Evolutionary conservation across 352 stramenopile species (phyloP).

Genomic region (Discostella stelligera): DNA sequence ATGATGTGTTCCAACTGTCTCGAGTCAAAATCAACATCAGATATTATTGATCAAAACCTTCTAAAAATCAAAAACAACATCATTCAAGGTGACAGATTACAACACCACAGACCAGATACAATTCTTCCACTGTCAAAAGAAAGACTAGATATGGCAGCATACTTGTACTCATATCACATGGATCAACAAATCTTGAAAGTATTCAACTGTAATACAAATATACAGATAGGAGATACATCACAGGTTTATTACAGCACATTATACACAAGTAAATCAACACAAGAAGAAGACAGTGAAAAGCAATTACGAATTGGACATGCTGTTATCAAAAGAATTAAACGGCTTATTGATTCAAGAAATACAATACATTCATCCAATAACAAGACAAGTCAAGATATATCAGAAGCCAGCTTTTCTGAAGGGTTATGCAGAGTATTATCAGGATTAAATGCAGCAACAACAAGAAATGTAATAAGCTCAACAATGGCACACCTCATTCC

Average conservation of each 20-base stretch:
- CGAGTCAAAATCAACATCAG: too few relatives aligned
- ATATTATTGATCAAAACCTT: too few relatives aligned
- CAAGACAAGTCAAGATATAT: constrained; percentile 8
- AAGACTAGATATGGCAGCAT: too few relatives aligned
- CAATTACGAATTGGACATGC: constrained; percentile 10
- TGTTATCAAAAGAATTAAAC: constrained; percentile 8
- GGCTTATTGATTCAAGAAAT: constrained; percentile 15
- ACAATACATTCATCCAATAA: background rate
- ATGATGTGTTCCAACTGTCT: too few relatives aligned
- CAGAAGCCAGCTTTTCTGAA: constrained; percentile 30
- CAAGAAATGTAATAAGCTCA: constrained; percentile 30
- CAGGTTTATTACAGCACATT: constrained; percentile 39
- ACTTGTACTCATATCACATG: constrained; percentile 6
- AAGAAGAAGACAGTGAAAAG: constrained; percentile 31
- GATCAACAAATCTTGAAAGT: constrained; percentile 23
- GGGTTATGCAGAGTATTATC: constrained; percentile 33
- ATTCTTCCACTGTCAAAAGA: too few relatives aligned
- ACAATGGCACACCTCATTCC: constrained; percentile 38
- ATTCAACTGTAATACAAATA: constrained; percentile 41
- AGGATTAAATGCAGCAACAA: constrained; percentile 35
- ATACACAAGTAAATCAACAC: constrained; percentile 38
- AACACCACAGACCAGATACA: too few relatives aligned
- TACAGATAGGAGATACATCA: constrained; percentile 20
- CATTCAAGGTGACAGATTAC: too few relatives aligned
- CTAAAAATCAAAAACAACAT: too few relatives aligned